Evolutionary conservation across 2,329 filamentous ascomycete genomes (phyloP).

Genomic region (Aulographum hederae): DNA sequence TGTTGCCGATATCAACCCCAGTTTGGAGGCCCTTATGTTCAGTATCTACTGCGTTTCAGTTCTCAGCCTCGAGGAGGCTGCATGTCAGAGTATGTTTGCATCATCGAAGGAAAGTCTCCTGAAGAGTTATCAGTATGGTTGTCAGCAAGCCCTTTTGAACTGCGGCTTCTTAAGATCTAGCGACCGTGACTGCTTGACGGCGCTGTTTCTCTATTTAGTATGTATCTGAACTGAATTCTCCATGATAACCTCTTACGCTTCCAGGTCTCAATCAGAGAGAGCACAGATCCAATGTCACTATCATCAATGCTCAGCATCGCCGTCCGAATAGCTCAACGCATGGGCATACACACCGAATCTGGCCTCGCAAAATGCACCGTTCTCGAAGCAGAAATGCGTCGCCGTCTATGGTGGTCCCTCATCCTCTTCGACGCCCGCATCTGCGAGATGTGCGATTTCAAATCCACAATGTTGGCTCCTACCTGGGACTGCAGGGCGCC

Average conservation of each 20-base stretch:
- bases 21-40: conserved; percentile 43
- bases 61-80: conserved; percentile 34
- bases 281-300: conserved; percentile 40
- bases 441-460: conserved; percentile 41
- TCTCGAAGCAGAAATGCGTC: conserved; percentile 51
- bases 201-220: conserved; percentile 36
- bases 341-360: conserved; percentile 50
- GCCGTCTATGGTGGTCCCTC: conserved; percentile 57
- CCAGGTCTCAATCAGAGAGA: conserved; percentile 37
- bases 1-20: conserved; percentile 34
- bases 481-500: conserved; percentile 26
- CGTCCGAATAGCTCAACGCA: conserved; percentile 47
- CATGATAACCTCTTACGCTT: conserved; percentile 12
- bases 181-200: conserved; percentile 29
- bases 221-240: conserved; percentile 11
- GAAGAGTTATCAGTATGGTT: conserved; percentile 23
- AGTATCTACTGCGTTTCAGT: conserved; percentile 46
- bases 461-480: conserved; percentile 16
- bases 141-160: conserved; percentile 27
- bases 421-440: conserved; percentile 51
- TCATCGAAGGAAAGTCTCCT: conserved; percentile 20
- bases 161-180: conserved; percentile 21
- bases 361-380: conserved; percentile 23
- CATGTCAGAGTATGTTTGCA: conserved; percentile 27
- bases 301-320: conserved; percentile 47